phyloP scores from a whole-genome alignment of 2,329 filamentous ascomycete species.

The Dichotomopilus funicola region DNA sequence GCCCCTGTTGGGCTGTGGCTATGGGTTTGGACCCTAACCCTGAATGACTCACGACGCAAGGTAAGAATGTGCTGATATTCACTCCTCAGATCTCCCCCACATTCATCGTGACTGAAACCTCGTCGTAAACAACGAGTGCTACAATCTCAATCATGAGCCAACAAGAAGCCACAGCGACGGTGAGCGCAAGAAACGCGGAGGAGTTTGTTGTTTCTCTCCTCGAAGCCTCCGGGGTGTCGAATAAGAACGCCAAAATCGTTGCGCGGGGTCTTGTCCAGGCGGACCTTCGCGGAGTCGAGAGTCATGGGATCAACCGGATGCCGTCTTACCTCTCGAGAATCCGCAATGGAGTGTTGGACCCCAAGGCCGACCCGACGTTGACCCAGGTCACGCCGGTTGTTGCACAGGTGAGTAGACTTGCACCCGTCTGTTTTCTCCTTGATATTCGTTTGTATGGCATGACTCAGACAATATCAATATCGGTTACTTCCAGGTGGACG shows the following conservation, averaged over 20 bases:
- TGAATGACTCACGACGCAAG: no score
- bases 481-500: conserved; percentile 45
- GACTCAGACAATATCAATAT: neutral
- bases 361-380: conserved; percentile 52
- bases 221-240: conserved; percentile 52
- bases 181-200: conserved; percentile 23
- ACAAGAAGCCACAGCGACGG: neutral
- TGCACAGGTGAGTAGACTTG: conserved; percentile 41
- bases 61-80: no score
- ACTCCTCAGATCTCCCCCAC: no score
- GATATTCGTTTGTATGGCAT: neutral
- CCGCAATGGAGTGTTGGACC: conserved; percentile 60
- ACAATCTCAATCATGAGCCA: conserved; percentile 4
- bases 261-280: conserved; percentile 65
- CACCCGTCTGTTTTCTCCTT: neutral
- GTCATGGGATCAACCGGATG: conserved; percentile 71
- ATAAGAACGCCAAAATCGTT: conserved; percentile 53
- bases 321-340: conserved; percentile 72
- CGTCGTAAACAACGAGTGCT: neutral
- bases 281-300: conserved; percentile 73
- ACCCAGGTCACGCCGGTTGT: conserved; percentile 63
- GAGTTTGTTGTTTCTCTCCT: conserved; percentile 50
- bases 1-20: no score
- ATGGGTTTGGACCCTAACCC: neutral
- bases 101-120: neutral